Evolutionary conservation across 192 early-diverging fungal species (phyloP).

Genomic region (Coemansia sp.): DNA sequence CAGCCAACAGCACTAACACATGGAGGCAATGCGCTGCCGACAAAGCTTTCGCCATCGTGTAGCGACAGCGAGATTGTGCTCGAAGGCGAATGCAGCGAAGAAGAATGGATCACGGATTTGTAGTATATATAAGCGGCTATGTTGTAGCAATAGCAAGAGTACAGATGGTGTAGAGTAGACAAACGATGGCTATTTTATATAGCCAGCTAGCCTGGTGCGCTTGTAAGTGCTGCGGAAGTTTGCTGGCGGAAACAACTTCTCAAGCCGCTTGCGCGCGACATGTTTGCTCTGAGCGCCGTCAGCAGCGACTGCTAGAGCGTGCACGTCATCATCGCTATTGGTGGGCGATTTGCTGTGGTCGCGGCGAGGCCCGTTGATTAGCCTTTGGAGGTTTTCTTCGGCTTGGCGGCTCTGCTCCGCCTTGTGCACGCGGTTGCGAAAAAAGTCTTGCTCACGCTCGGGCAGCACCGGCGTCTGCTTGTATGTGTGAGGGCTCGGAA

Average conservation of each 20-base stretch:
- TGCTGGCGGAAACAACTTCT: slow-evolving; percentile 37
- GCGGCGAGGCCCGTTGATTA: slow-evolving; percentile 35
- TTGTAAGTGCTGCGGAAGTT: slow-evolving; percentile 43
- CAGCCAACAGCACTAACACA: not conserved
- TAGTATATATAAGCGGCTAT: slow-evolving; percentile 1
- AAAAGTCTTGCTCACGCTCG: slow-evolving; percentile 49
- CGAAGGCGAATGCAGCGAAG: slow-evolving; percentile 30
- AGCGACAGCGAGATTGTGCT: slow-evolving; percentile 26
- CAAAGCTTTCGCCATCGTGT: slow-evolving; percentile 10
- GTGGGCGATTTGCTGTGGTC: not conserved
- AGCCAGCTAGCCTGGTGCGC: slow-evolving; percentile 35
- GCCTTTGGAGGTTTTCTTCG: slow-evolving; percentile 47
- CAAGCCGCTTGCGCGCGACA: slow-evolving; percentile 21
- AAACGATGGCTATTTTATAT: slow-evolving; percentile 11
- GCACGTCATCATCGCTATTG: not conserved
- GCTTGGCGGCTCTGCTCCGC: slow-evolving; percentile 53
- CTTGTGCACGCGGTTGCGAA: slow-evolving; percentile 51
- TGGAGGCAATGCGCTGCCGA: not conserved
- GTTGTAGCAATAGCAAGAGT: not conserved
- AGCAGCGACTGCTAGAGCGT: not conserved
- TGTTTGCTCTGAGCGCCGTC: slow-evolving; percentile 9
- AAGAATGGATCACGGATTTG: slow-evolving; percentile 43
- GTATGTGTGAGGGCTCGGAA: slow-evolving; percentile 50
- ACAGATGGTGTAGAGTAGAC: not conserved
- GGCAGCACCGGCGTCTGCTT: slow-evolving; percentile 45